These are phyloP conservation scores for Rhododendron vialii DNA, from an alignment of 148 eudicot genomes.

Conservation along the genomic window DNA sequence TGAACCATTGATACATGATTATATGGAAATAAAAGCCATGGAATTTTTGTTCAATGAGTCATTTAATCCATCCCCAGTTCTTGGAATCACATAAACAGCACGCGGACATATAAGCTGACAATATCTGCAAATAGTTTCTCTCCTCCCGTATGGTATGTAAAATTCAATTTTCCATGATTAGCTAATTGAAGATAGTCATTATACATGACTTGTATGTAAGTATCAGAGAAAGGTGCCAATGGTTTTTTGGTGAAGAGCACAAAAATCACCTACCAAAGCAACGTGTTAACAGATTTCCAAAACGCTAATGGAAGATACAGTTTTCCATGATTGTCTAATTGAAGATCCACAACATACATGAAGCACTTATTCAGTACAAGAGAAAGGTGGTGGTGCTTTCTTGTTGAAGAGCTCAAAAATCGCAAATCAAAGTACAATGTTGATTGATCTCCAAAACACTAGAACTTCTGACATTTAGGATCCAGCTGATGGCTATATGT, in stretches of 20 bases:
- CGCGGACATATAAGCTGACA: neutral
- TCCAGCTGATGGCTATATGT: neutral
- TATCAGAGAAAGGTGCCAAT: neutral
- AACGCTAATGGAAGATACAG: neutral
- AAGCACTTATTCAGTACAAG: neutral
- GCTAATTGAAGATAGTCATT: neutral
- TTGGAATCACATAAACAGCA: neutral
- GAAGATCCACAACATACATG: neutral
- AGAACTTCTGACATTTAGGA: neutral
- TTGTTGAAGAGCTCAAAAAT: neutral
- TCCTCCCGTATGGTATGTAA: neutral
- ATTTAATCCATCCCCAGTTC: neutral
- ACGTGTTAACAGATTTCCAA: neutral
- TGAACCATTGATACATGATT: neutral
- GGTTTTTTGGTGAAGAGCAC: neutral
- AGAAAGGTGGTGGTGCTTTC: neutral
- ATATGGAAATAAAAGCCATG: neutral
- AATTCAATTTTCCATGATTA: neutral
- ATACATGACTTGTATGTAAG: neutral
- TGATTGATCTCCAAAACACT: neutral
- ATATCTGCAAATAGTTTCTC: neutral
- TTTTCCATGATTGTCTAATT: neutral
- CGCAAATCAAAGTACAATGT: neutral
- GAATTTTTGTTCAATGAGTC: neutral
- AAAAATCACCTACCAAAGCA: neutral